Conservation (phyloP, 2,329 filamentous ascomycete species). For the Elsinoe fawcettii region DNA sequence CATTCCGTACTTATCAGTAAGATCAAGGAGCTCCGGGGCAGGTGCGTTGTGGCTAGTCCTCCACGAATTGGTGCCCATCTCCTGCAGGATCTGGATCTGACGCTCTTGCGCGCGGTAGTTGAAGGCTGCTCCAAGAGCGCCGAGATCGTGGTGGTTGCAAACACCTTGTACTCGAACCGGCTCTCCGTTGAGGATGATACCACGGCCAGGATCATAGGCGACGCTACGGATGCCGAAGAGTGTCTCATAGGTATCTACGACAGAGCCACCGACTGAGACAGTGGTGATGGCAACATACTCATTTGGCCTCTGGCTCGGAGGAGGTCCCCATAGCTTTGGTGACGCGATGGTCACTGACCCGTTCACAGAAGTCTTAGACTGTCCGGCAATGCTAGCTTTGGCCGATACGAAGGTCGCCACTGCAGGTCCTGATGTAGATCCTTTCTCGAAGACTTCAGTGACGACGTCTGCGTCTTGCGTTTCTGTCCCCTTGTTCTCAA, state of each 20-base stretch:
- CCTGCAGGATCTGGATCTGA: constrained; percentile 43
- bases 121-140: constrained; percentile 45
- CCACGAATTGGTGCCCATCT: constrained; percentile 45
- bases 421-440: constrained; percentile 24
- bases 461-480: constrained; percentile 32
- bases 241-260: constrained; percentile 43
- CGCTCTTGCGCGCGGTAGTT: constrained; percentile 42
- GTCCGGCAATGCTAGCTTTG: constrained; percentile 27
- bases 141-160: constrained; percentile 47
- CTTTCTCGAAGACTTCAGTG: constrained; percentile 36
- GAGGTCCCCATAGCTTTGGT: constrained; percentile 44
- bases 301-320: constrained; percentile 40
- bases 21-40: constrained; percentile 42
- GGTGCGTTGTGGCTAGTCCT: constrained; percentile 49
- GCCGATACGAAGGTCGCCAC: constrained; percentile 27
- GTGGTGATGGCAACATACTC: constrained; percentile 42
- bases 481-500: constrained; percentile 38
- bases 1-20: constrained; percentile 45
- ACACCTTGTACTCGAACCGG: constrained; percentile 40
- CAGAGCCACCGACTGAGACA: constrained; percentile 25
- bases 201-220: constrained; percentile 34
- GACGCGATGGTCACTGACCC: constrained; percentile 31
- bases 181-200: constrained; percentile 42
- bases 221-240: constrained; percentile 44
- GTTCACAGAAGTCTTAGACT: constrained; percentile 30